Evolutionary conservation across 768 basidiomycete species (phyloP).

Genomic region (Boletus barrowsii): DNA sequence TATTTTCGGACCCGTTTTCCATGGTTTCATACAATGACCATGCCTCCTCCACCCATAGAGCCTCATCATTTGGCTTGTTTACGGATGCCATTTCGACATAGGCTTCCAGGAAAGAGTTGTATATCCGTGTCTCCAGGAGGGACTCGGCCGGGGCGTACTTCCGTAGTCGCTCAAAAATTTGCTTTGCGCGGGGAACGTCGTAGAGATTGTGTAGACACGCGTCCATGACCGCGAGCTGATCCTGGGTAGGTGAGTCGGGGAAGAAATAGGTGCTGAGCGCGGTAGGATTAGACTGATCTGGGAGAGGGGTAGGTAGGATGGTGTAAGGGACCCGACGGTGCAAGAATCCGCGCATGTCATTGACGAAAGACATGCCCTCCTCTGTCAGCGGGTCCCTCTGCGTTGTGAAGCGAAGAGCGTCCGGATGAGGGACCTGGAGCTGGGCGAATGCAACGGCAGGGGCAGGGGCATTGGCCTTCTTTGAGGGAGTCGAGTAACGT

Average conservation of each 20-base stretch:
- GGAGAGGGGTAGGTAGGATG: constrained; percentile 65
- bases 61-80: constrained; percentile 42
- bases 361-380: constrained; percentile 11
- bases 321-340: constrained; percentile 47
- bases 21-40: constrained; percentile 59
- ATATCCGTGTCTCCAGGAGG: constrained; percentile 46
- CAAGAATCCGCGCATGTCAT: constrained; percentile 52
- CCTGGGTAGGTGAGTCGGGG: constrained; percentile 61
- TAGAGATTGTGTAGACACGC: constrained; percentile 75
- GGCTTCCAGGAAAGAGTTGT: constrained; percentile 66
- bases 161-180: constrained; percentile 66
- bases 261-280: constrained; percentile 50
- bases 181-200: constrained; percentile 74
- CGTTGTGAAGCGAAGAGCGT: constrained; percentile 37
- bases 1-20: constrained; percentile 45
- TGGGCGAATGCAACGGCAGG: constrained; percentile 47
- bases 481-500: constrained; percentile 66
- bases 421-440: constrained; percentile 34
- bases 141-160: constrained; percentile 39
- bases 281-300: constrained; percentile 40
- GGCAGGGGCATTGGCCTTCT: constrained; percentile 43
- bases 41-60: constrained; percentile 60
- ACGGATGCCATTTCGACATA: constrained; percentile 56
- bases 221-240: constrained; percentile 74
- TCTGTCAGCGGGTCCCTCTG: constrained; percentile 22